These are phyloP conservation scores for Arabidopsis hybrid DNA, from an alignment of 441 rosid genomes.

Conservation along the genomic window DNA sequence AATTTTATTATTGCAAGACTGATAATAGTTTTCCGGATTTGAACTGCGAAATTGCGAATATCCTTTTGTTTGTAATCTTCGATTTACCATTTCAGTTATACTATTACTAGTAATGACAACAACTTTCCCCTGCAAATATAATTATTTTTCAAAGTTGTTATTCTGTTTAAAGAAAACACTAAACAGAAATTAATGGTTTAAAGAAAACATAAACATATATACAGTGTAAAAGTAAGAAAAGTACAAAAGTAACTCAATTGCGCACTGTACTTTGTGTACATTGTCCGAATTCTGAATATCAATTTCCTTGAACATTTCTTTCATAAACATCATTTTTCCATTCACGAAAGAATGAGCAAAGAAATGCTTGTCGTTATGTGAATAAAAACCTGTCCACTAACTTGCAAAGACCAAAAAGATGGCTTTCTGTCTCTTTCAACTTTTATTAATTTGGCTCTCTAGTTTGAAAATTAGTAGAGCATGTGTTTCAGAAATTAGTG, in stretches of 20 bases:
- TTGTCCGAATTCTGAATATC: not conserved
- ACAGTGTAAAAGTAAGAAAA: not conserved
- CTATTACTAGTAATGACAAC: not conserved
- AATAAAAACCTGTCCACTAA: not conserved
- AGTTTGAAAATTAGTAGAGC: not conserved
- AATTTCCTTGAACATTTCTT: not conserved
- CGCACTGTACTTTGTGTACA: not conserved
- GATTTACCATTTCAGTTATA: not conserved
- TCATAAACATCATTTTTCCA: not conserved
- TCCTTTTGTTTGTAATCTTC: not conserved
- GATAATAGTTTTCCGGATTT: too few relatives aligned
- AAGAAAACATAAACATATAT: not conserved
- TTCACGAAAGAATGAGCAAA: not conserved
- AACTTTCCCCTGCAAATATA: not conserved
- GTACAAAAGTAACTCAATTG: not conserved
- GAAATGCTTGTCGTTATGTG: not conserved
- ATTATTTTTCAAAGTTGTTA: not conserved
- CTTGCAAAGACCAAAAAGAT: not conserved
- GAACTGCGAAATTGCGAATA: too few relatives aligned
- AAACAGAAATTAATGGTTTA: not conserved
- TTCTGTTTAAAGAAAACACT: not conserved
- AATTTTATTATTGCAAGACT: too few relatives aligned
- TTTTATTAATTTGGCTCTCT: slow-evolving; percentile 6
- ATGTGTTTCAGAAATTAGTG: not conserved
- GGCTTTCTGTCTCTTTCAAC: slow-evolving; percentile 9